Evolutionary conservation across 108 stramenopile species (phyloP), one percentile per base, ranked within the genome.

Genomic region (Cyclotella atomus): DNA sequence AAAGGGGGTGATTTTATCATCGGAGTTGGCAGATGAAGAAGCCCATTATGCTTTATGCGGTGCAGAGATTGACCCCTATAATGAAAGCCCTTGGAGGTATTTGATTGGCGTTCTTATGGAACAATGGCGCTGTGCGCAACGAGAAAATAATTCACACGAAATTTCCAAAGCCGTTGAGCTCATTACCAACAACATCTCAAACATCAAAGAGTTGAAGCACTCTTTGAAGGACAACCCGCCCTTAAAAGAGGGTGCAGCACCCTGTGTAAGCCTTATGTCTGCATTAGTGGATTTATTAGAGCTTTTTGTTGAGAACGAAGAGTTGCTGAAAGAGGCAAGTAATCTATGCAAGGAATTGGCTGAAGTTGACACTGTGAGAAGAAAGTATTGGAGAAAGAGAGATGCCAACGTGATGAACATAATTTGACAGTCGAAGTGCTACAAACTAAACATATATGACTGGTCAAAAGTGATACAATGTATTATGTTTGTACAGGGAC

Each of bases 81-180:
- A 95, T 79, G 94, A 95, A 83, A 79, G 77, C 68, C 87, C 94
- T 8, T 95, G 91, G 89, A 81, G 91, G 34, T 95, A 89, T 73
- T 74, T 95, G 64, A 53, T 95, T 44, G 90, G 83, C 15, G 50
- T 90, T 6, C 47, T 95, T 25, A 84, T 84, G 57, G 94, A 95
- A 83, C 90, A 92, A 65, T 75, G 70, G 71, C 82, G 73, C 32
- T 74, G 2, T 62, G 77, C 50, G 14, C 73, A 75, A 21, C 63
- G 24, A 46, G 57, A 53, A 33, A 69, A 64, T 8, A 34, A 64
- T 60, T 45, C 21, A 17, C 55, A 56, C 57, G 43, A 70, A 56
- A 64, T 72, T 15, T 27, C 61, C 44, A 70, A 63, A 21, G 53
- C 34, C 34, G 64, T 15, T 3, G 41, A 9, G 24, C 61, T 83